Evolutionary conservation across 148 eudicot species (phyloP).

Genomic region (Salicornia ramosissima): DNA sequence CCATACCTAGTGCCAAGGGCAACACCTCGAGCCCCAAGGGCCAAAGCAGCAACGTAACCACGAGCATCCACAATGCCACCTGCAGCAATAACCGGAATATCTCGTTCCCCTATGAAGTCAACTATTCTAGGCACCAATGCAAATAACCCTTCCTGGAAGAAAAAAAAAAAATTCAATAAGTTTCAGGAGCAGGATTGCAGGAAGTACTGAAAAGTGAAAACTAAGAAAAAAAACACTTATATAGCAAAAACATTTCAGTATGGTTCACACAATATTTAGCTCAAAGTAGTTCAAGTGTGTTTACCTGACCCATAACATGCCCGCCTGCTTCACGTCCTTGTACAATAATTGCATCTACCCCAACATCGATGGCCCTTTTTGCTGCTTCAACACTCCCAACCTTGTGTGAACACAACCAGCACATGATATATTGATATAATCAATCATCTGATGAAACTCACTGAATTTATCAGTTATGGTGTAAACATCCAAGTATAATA

Average conservation of each 20-base stretch:
- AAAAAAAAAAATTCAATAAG: neutral
- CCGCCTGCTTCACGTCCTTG: conserved; percentile 98
- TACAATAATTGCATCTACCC: conserved; percentile 86
- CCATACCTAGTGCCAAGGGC: conserved; percentile 80
- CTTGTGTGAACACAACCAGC: conserved; percentile 29
- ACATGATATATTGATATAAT: neutral
- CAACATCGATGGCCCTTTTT: conserved; percentile 53
- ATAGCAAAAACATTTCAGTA: neutral
- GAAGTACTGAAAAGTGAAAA: neutral
- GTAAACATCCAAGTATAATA: conserved; percentile 3
- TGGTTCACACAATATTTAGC: neutral
- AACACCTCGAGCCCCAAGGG: conserved; percentile 89
- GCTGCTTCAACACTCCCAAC: conserved; percentile 80
- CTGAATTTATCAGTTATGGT: neutral
- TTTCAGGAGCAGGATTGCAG: conserved; percentile 4
- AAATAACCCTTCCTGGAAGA: conserved; percentile 69
- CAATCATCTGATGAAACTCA: conserved; percentile 1
- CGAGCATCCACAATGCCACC: conserved; percentile 92
- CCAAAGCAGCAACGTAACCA: conserved; percentile 88
- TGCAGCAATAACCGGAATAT: conserved; percentile 86
- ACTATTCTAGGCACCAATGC: conserved; percentile 74
- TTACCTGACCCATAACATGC: conserved; percentile 90
- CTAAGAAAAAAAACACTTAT: neutral
- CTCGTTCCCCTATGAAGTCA: conserved; percentile 54
- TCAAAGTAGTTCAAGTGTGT: neutral